phyloP scores from a whole-genome alignment of 805 yeast species.

The Cyberlindnera maritima region DNA sequence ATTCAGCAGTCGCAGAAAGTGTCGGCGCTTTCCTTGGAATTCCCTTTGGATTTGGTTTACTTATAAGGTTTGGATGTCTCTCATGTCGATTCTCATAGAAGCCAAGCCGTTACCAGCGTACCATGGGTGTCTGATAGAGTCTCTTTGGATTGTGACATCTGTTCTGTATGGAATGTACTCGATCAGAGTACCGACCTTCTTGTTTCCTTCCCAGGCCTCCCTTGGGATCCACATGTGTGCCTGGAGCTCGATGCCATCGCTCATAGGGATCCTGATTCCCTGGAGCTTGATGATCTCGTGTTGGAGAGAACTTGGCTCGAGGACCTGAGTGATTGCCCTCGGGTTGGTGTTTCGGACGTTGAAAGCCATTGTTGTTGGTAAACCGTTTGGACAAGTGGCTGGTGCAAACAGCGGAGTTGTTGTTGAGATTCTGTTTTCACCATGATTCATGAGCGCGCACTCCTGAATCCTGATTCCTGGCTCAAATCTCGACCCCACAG shows the following conservation, averaged over 20 bases:
- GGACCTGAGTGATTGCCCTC: constrained; percentile 22
- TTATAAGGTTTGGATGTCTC: constrained; percentile 32
- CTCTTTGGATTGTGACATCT: constrained; percentile 43
- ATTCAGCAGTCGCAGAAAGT: constrained; percentile 39
- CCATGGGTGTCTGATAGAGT: constrained; percentile 43
- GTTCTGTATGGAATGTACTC: constrained; percentile 48
- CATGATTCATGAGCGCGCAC: too few species aligned
- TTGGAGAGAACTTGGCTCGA: constrained; percentile 30
- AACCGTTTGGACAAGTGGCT: too few species aligned
- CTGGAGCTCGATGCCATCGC: constrained; percentile 37
- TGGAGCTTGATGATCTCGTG: constrained; percentile 33
- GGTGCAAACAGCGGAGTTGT: too few species aligned
- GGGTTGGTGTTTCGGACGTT: constrained; percentile 37
- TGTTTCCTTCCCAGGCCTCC: constrained; percentile 29
- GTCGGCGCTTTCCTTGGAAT: constrained; percentile 54
- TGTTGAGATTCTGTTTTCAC: too few species aligned
- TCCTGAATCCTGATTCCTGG: too few species aligned
- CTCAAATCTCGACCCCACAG: too few species aligned
- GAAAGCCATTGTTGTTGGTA: constrained; percentile 38
- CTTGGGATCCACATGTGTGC: constrained; percentile 46
- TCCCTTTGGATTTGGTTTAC: constrained; percentile 45
- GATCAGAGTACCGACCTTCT: constrained; percentile 37
- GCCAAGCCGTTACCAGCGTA: constrained; percentile 47
- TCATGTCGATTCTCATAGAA: constrained; percentile 40
- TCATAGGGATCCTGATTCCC: constrained; percentile 36